Evolutionary conservation across 805 yeast species (phyloP).

Genomic region (Candida nemodendra): DNA sequence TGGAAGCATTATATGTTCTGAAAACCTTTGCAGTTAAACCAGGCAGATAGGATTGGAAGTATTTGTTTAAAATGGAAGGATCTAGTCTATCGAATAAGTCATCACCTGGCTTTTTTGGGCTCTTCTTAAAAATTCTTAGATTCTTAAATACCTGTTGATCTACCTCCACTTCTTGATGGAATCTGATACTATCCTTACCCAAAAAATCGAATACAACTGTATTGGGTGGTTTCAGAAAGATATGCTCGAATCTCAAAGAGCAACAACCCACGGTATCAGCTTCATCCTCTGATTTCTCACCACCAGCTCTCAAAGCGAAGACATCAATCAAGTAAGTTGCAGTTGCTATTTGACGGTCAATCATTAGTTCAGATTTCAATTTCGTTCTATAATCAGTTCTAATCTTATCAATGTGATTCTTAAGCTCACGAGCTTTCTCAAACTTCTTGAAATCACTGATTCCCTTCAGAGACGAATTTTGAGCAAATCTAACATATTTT

Average conservation of each 20-base stretch:
- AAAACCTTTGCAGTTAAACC: constrained; percentile 96
- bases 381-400: constrained; percentile 71
- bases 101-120: constrained; percentile 89
- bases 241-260: constrained; percentile 86
- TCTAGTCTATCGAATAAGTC: constrained; percentile 88
- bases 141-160: constrained; percentile 91
- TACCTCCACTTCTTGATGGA: constrained; percentile 88
- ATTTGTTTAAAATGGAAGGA: constrained; percentile 79
- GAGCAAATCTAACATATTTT: constrained; percentile 90
- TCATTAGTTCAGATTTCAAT: constrained; percentile 74
- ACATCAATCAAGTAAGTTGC: constrained; percentile 91
- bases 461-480: constrained; percentile 87
- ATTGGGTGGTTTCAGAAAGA: constrained; percentile 80
- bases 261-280: constrained; percentile 99
- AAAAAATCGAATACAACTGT: constrained; percentile 86
- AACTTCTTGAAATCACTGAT: constrained; percentile 87
- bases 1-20: constrained; percentile 95
- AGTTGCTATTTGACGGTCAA: constrained; percentile 87
- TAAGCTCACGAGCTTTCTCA: constrained; percentile 87
- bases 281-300: constrained; percentile 95
- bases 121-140: constrained; percentile 78
- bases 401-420: constrained; percentile 66
- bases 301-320: constrained; percentile 96
- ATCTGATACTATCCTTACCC: constrained; percentile 94
- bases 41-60: constrained; percentile 84